Conservation (phyloP, 2,329 filamentous ascomycete genomes). For the Pyricularia grisea region DNA sequence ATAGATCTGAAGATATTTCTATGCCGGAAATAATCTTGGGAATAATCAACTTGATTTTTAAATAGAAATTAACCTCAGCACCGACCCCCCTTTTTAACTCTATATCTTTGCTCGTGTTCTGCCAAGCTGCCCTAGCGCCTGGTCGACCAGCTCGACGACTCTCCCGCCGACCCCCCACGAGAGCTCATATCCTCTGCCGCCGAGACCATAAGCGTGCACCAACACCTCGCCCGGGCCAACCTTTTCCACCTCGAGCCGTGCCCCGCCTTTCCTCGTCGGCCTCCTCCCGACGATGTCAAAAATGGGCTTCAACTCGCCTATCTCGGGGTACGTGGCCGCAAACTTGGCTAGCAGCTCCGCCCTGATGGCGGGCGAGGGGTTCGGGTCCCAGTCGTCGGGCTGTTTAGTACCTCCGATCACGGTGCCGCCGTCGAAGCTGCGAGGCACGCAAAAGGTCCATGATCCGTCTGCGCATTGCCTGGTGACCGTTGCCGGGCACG, state of each 20-base stretch:
- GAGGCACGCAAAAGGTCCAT: slow-evolving; percentile 54
- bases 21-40: not conserved
- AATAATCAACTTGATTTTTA: not conserved
- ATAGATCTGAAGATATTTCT: not conserved
- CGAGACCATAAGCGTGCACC: slow-evolving; percentile 50
- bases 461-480: slow-evolving; percentile 52
- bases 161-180: slow-evolving; percentile 50
- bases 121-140: not conserved
- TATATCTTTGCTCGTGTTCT: not conserved
- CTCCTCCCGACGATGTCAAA: slow-evolving; percentile 34
- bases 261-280: slow-evolving; percentile 33
- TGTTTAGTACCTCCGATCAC: slow-evolving; percentile 60
- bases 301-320: slow-evolving; percentile 10
- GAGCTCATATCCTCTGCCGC: slow-evolving; percentile 51
- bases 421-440: slow-evolving; percentile 52
- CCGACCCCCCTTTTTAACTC: not conserved
- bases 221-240: slow-evolving; percentile 17
- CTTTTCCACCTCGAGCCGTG: slow-evolving; percentile 43
- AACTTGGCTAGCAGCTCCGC: slow-evolving; percentile 31
- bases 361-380: slow-evolving; percentile 36
- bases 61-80: not conserved
- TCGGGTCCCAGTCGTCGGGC: slow-evolving; percentile 41
- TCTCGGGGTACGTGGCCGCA: slow-evolving; percentile 23
- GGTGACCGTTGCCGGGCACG: slow-evolving; percentile 36
- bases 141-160: slow-evolving; percentile 29